Evolutionary conservation across 164 flowering plant genomes (phyloP).

Genomic region (Echeveria elegans): DNA sequence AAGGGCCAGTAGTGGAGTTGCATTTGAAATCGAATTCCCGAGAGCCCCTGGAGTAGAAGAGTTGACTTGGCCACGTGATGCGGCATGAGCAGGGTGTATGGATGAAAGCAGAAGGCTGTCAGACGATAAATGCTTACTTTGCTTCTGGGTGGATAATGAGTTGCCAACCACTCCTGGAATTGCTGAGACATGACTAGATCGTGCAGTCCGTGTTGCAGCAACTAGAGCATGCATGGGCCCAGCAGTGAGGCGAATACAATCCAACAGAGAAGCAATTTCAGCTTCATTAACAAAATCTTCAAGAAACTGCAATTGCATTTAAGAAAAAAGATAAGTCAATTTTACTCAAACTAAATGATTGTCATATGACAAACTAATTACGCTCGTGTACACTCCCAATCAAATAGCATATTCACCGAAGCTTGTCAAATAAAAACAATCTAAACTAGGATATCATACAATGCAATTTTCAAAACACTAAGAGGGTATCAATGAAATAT

Average conservation of each 20-base stretch:
- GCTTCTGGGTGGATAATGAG: conserved; percentile 43
- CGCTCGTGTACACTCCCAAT: background rate
- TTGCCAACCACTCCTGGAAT: conserved; percentile 43
- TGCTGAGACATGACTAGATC: conserved; percentile 76
- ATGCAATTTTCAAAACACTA: background rate
- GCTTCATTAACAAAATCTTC: conserved; percentile 97
- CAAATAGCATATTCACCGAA: background rate
- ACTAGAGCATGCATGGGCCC: conserved; percentile 95
- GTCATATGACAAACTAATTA: background rate
- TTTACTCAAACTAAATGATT: background rate
- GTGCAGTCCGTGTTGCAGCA: conserved; percentile 93
- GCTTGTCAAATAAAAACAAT: background rate
- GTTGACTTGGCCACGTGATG: conserved; percentile 32
- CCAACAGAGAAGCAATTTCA: conserved; percentile 89
- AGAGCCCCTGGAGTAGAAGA: conserved; percentile 35
- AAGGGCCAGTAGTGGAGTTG: conserved; percentile 64
- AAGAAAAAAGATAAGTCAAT: background rate
- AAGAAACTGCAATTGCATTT: conserved; percentile 47
- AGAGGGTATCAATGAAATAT: background rate
- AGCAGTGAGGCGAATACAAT: conserved; percentile 91
- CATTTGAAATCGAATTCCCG: conserved; percentile 50
- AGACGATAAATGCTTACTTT: conserved; percentile 34
- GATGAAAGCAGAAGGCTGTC: conserved; percentile 44
- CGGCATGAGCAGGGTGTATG: conserved; percentile 30
- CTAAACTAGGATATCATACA: background rate